These are phyloP conservation scores for Apiospora phragmitis DNA, from an alignment of 2,329 filamentous ascomycete genomes.

Conservation along the genomic window DNA sequence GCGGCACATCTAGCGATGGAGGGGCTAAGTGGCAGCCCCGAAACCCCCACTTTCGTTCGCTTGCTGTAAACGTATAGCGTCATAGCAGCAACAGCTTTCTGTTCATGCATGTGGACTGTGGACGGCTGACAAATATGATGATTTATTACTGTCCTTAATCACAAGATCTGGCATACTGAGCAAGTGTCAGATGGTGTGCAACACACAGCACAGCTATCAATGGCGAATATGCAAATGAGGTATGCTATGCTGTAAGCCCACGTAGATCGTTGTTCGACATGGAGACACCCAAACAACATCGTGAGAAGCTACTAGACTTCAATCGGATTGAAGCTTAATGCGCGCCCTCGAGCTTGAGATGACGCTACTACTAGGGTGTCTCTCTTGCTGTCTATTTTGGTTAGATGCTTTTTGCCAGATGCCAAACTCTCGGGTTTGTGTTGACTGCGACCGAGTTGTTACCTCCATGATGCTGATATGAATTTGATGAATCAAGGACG, in stretches of 20 bases:
- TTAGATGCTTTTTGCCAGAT: not conserved
- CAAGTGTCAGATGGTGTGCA: not conserved
- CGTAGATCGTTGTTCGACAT: not conserved
- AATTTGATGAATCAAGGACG: not conserved
- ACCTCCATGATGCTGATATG: no score
- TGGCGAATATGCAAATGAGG: not conserved
- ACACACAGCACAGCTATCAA: not conserved
- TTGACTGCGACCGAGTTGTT: not conserved
- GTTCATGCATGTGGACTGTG: not conserved
- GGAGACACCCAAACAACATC: no score
- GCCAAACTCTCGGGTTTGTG: not conserved
- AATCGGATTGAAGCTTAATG: not conserved
- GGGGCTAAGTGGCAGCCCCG: constrained; percentile 7
- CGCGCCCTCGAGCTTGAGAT: not conserved
- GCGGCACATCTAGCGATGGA: not conserved
- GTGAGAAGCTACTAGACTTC: not conserved
- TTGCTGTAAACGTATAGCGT: not conserved
- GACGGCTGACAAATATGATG: not conserved
- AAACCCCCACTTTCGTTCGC: not conserved
- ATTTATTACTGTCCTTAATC: not conserved
- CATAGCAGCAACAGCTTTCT: not conserved
- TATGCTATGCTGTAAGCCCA: not conserved
- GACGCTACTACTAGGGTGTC: not conserved
- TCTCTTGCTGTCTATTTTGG: not conserved
- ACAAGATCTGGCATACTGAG: not conserved